Evolutionary conservation across 2,329 filamentous ascomycete species (phyloP), one percentile per base, ranked within the genome.

Genomic region (Aspergillus sp.): DNA sequence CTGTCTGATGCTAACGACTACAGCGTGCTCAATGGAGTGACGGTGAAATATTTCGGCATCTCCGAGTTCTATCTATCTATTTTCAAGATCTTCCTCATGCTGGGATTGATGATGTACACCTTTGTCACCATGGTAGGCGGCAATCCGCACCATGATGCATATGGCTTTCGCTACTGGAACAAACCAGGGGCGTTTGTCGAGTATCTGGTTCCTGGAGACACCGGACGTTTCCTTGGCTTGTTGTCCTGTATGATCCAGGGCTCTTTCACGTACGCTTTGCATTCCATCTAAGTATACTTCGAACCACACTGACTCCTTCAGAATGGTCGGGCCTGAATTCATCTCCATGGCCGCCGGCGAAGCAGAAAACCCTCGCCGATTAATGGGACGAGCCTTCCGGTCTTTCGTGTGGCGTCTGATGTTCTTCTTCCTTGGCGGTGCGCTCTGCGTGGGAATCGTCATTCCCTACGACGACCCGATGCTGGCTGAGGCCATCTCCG

Each of bases 81-180:
- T 52, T 70, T 71, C 59, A 76, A 76, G 53, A 61, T 76, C 0
- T 45, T 70, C 14, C 56, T 69, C 19, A 65, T 69, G 56, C 24
- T 69, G 19, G 63, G 64, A 2, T 43, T 66, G n/a, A 60, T 68
- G 33, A 45, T 62, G 20, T 69, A 63, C 45, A 91, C 89, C 2
- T 89, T 94, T 61, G 77, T 94, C 54, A 84, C 86, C 52, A 91
- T 92, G 85, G 75, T 93, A 0, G 89, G 89, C 7, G 89, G 87
- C 2, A 92, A 92, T 61, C 89, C 89, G 0, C 66, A 82, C 1
- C 76, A 82, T 47, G 85, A 90, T 60, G 75, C 79, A 0, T 88
- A 88, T 56, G 88, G 88, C 0, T 91, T 91, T 64, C 79, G 84
- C 14, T 82, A 84, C 62, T 87, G 84, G 74, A 67, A 62, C 5